These are phyloP conservation scores for Rhizopogon vulgaris DNA, from an alignment of 768 basidiomycete genomes.

Conservation along the genomic window DNA sequence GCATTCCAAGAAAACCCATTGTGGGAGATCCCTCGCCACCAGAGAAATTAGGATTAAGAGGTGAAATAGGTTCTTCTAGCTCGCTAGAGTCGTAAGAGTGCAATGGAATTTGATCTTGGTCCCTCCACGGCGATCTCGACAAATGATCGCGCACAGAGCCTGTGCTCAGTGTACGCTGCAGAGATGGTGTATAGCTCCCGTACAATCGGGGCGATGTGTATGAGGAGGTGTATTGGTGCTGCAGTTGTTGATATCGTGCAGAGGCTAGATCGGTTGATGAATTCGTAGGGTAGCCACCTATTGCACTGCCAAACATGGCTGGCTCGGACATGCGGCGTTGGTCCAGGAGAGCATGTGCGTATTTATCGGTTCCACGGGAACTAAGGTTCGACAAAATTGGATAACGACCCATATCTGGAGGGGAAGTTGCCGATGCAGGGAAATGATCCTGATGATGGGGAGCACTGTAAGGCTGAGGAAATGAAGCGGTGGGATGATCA, in stretches of 20 bases:
- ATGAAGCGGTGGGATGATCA: slow-evolving; percentile 29
- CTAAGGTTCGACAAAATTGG: slow-evolving; percentile 27
- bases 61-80: slow-evolving; percentile 47
- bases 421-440: slow-evolving; percentile 33
- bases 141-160: slow-evolving; percentile 41
- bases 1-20: slow-evolving; percentile 25
- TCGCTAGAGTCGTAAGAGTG: slow-evolving; percentile 29
- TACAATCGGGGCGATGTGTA: slow-evolving; percentile 28
- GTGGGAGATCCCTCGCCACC: slow-evolving; percentile 31
- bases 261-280: slow-evolving; percentile 23
- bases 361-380: slow-evolving; percentile 29
- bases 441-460: slow-evolving; percentile 42
- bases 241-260: slow-evolving; percentile 36
- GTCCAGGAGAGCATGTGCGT: slow-evolving; percentile 37
- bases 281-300: slow-evolving; percentile 29
- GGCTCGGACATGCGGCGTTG: slow-evolving; percentile 70
- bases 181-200: slow-evolving; percentile 31
- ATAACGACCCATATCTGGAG: slow-evolving; percentile 36
- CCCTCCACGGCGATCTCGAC: slow-evolving; percentile 24
- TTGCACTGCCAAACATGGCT: slow-evolving; percentile 39
- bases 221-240: slow-evolving; percentile 31
- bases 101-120: slow-evolving; percentile 23
- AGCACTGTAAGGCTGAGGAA: slow-evolving; percentile 36
- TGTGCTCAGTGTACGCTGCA: slow-evolving; percentile 40
- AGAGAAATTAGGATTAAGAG: slow-evolving; percentile 48